phyloP scores from a whole-genome alignment of 257 asterid species.

The Penstemon newberryi region DNA sequence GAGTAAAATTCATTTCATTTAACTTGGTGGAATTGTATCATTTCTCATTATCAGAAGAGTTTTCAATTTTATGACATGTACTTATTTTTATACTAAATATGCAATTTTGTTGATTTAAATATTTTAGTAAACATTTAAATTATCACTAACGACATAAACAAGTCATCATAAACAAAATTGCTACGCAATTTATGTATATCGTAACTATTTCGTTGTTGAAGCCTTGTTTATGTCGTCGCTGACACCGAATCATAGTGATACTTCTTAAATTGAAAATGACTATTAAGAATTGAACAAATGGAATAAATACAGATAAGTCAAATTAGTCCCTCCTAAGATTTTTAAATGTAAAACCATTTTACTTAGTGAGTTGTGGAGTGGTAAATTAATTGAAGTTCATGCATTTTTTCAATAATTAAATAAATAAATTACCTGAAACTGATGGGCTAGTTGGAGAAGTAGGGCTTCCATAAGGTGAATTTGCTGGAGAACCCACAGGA shows the following conservation, averaged over 20 bases:
- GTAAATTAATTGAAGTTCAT: background rate
- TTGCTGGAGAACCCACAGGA: constrained; percentile 62
- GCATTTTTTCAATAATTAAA: background rate
- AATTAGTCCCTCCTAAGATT: too few relatives aligned
- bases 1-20: background rate
- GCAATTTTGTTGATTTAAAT: background rate
- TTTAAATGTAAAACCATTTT: too few relatives aligned
- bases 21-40: background rate
- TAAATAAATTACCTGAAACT: constrained; percentile 40
- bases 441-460: constrained; percentile 40
- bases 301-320: too few relatives aligned
- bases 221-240: too few relatives aligned
- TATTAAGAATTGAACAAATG: too few relatives aligned
- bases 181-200: background rate
- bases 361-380: background rate
- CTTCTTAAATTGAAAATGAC: too few relatives aligned
- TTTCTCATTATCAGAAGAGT: too few relatives aligned
- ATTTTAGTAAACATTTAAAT: too few relatives aligned
- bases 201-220: too few relatives aligned
- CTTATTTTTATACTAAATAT: background rate
- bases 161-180: background rate
- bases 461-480: constrained; percentile 41
- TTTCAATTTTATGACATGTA: too few relatives aligned
- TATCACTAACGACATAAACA: too few relatives aligned
- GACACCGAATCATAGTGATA: too few relatives aligned